These are phyloP conservation scores for Nakazawaea laoshanensis DNA, from an alignment of 805 yeast genomes.

Conservation along the genomic window DNA sequence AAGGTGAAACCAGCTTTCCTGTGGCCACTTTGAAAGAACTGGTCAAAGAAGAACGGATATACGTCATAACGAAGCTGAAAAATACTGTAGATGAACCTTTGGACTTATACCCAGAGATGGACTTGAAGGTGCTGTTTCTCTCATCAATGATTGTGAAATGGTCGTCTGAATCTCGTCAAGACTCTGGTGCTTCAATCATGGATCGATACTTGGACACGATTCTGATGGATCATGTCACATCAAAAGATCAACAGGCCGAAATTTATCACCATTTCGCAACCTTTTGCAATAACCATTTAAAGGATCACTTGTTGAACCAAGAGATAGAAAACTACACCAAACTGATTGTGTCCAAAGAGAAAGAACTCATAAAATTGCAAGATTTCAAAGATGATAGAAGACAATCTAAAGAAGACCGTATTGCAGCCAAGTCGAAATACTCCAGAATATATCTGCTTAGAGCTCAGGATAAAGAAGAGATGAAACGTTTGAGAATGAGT, in stretches of 20 bases:
- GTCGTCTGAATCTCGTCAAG: constrained; percentile 66
- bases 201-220: constrained; percentile 36
- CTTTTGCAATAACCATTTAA: constrained; percentile 63
- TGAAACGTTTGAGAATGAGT: constrained; percentile 27
- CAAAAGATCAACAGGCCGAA: constrained; percentile 25
- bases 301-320: constrained; percentile 32
- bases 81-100: neutral
- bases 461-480: constrained; percentile 36
- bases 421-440: constrained; percentile 26
- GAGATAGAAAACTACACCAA: constrained; percentile 32
- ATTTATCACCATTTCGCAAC: constrained; percentile 56
- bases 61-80: neutral
- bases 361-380: constrained; percentile 43
- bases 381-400: constrained; percentile 30
- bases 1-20: constrained; percentile 47
- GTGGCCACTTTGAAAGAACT: constrained; percentile 41
- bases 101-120: constrained; percentile 15
- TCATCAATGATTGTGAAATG: constrained; percentile 50
- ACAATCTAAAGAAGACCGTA: constrained; percentile 36
- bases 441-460: constrained; percentile 42
- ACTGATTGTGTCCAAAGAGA: constrained; percentile 30
- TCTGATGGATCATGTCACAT: constrained; percentile 20
- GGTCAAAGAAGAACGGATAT: constrained; percentile 10
- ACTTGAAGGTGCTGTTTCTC: constrained; percentile 18
- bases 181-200: constrained; percentile 51